Conservation (phyloP, 495 filamentous ascomycete species). For the Xylaria nigripes region DNA sequence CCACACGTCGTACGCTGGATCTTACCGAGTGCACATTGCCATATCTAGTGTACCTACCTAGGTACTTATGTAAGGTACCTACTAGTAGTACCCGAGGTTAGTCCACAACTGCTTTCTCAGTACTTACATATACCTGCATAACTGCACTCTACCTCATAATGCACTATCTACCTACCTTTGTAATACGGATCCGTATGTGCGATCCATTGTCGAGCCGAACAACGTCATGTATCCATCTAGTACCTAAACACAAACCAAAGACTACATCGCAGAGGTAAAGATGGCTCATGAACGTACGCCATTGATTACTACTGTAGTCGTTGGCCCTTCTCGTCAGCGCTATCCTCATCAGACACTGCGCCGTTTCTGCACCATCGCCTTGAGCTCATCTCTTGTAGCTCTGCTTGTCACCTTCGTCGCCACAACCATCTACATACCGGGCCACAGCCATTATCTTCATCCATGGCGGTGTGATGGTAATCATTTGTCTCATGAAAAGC, state of each 20-base stretch:
- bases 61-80: too few relatives aligned
- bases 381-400: conserved; percentile 49
- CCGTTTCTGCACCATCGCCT: conserved; percentile 60
- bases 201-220: too few relatives aligned
- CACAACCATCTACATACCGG: conserved; percentile 39
- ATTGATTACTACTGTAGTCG: conserved; percentile 49
- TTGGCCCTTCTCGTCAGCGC: conserved; percentile 46
- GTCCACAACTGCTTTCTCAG: too few relatives aligned
- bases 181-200: too few relatives aligned
- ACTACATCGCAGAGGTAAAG: conserved; percentile 4
- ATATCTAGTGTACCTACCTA: too few relatives aligned
- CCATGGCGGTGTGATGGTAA: conserved; percentile 34
- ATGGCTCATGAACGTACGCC: conserved; percentile 56
- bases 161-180: too few relatives aligned
- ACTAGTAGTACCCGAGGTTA: too few relatives aligned
- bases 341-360: conserved; percentile 63
- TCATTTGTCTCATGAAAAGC: conserved; percentile 51
- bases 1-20: too few relatives aligned
- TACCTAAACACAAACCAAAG: too few relatives aligned
- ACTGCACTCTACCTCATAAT: too few relatives aligned
- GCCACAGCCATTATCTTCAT: conserved; percentile 34
- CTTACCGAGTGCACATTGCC: too few relatives aligned
- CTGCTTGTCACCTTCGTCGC: conserved; percentile 55
- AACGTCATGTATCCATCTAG: not conserved
- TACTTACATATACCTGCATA: too few relatives aligned